These are phyloP conservation scores for Colletotrichum costaricense DNA, from an alignment of 2,329 filamentous ascomycete genomes.

Conservation along the genomic window DNA sequence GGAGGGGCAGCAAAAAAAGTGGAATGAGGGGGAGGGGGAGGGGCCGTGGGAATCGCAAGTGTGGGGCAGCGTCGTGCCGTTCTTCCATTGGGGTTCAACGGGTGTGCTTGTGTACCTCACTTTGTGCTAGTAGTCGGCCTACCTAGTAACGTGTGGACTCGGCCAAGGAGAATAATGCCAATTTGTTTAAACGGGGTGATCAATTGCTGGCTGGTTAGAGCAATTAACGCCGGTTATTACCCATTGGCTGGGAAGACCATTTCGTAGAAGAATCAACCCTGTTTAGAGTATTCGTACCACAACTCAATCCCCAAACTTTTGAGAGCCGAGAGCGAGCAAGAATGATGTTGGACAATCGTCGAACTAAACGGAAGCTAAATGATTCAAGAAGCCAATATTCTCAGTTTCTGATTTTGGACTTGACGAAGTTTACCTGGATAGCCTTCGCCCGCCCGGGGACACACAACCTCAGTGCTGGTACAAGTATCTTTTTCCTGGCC, in stretches of 20 bases:
- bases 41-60: conserved; percentile 15
- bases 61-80: conserved; percentile 6
- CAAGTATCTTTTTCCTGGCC: background rate
- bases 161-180: conserved; percentile 24
- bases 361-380: background rate
- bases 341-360: background rate
- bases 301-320: background rate
- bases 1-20: conserved; percentile 15
- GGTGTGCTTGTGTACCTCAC: background rate
- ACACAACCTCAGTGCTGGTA: background rate
- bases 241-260: background rate
- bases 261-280: background rate
- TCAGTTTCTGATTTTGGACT: background rate
- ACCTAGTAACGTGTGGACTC: background rate
- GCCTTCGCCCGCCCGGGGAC: background rate
- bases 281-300: too few relatives aligned
- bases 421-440: background rate
- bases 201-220: conserved; percentile 6
- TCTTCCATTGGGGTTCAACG: conserved; percentile 1
- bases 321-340: background rate
- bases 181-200: background rate
- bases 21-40: conserved; percentile 24
- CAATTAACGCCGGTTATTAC: conserved; percentile 25
- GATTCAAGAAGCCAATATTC: background rate
- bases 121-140: background rate